Evolutionary conservation across 495 filamentous ascomycete species (phyloP).

Genomic region (Talaromyces ruber): DNA sequence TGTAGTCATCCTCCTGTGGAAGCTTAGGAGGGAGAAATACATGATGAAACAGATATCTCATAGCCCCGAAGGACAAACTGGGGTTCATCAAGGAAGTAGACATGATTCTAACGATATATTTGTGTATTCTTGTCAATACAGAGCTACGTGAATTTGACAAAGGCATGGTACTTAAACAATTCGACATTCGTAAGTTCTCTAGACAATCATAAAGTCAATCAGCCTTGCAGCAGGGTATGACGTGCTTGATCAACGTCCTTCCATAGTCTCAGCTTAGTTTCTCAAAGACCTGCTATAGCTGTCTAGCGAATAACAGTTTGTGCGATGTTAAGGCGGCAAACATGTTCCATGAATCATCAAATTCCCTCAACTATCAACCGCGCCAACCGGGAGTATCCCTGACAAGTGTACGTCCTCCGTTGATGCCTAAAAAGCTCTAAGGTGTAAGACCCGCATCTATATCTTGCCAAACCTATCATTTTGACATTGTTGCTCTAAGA

Average conservation of each 20-base stretch:
- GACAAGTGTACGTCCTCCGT: background rate
- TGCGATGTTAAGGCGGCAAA: background rate
- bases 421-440: too few relatives aligned
- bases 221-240: background rate
- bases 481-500: background rate
- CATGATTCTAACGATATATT: background rate
- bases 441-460: background rate
- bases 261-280: background rate
- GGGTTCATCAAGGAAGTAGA: background rate
- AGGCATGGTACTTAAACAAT: background rate
- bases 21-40: slow-evolving; percentile 52
- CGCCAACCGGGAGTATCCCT: background rate
- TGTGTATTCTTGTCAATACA: background rate
- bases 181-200: background rate
- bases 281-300: background rate
- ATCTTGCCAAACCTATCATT: background rate
- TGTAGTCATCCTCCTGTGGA: slow-evolving; percentile 38
- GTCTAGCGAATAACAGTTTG: background rate
- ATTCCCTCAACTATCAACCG: background rate
- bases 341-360: background rate
- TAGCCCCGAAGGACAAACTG: background rate
- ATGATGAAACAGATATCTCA: slow-evolving; percentile 34
- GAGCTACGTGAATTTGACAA: background rate
- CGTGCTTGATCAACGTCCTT: background rate
- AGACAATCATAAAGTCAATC: background rate